These are phyloP conservation scores for Brettanomyces naardenensis DNA, from an alignment of 805 yeast genomes.

Conservation along the genomic window DNA sequence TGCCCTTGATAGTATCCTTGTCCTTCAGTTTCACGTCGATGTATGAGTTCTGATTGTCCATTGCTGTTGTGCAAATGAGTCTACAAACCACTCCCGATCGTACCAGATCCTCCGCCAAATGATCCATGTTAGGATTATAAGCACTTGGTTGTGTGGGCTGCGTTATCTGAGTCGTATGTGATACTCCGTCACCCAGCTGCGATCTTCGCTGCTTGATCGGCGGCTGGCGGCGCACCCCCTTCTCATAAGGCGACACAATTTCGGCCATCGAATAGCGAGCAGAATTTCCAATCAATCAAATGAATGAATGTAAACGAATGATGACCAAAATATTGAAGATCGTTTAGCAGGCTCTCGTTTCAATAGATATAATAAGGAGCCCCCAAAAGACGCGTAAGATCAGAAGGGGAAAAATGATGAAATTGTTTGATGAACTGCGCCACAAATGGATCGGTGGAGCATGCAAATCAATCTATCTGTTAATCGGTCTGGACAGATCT, in stretches of 20 bases:
- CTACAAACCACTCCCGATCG: conserved; percentile 28
- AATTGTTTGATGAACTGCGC: too few species aligned
- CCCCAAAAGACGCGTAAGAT: too few species aligned
- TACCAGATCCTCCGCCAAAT: conserved; percentile 19
- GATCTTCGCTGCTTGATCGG: background rate
- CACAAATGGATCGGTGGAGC: too few species aligned
- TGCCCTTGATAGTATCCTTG: conserved; percentile 6
- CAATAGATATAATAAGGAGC: too few species aligned
- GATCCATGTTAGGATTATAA: conserved; percentile 19
- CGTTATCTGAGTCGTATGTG: conserved; percentile 20
- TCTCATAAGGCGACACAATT: conserved; percentile 1
- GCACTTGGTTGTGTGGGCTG: conserved; percentile 32
- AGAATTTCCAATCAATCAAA: too few species aligned
- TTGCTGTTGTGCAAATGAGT: conserved; percentile 25
- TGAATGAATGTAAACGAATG: too few species aligned
- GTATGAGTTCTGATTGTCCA: conserved; percentile 17
- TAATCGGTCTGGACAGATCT: background rate
- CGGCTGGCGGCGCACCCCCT: background rate
- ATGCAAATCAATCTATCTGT: too few species aligned
- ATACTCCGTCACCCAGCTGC: background rate
- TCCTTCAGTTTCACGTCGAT: conserved; percentile 24
- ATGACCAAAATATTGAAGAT: too few species aligned
- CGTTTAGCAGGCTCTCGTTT: too few species aligned
- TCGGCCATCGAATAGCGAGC: conserved; percentile 3
- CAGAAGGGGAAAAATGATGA: too few species aligned